Conservation (phyloP, 1,139 yeast genomes). For the Hyphopichia burtonii region DNA sequence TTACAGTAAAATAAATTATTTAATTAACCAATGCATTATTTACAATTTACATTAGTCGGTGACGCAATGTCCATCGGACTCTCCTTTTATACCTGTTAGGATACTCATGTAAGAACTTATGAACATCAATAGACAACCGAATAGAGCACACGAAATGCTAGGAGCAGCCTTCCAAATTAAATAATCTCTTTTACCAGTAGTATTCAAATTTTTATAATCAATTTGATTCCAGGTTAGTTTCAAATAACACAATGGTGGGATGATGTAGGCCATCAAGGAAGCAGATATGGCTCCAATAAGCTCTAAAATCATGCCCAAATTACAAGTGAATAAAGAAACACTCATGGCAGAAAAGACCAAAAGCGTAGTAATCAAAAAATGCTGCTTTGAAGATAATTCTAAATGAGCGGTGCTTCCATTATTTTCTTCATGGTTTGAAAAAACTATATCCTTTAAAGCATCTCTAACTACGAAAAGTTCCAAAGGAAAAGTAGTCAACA, state of each 20-base stretch:
- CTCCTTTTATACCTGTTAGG: conserved; percentile 40
- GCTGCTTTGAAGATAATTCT: conserved; percentile 48
- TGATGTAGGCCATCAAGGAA: conserved; percentile 84
- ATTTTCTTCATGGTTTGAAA: conserved; percentile 20
- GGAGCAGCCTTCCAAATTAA: conserved; percentile 43
- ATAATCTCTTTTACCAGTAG: conserved; percentile 26
- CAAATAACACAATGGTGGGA: conserved; percentile 83
- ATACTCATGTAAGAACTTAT: conserved; percentile 77
- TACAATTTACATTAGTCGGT: conserved; percentile 21
- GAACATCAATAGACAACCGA: conserved; percentile 77
- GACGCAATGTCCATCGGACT: conserved; percentile 35
- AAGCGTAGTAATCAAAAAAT: conserved; percentile 64
- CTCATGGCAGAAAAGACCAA: conserved; percentile 71
- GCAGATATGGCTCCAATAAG: conserved; percentile 93
- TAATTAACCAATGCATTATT: not conserved
- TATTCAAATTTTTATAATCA: conserved; percentile 39
- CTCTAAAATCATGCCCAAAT: conserved; percentile 84
- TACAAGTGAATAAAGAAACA: conserved; percentile 78
- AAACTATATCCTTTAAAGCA: conserved; percentile 66
- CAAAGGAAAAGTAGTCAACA: conserved; percentile 90
- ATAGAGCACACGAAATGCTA: conserved; percentile 58
- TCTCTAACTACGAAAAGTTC: conserved; percentile 90
- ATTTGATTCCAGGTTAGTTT: conserved; percentile 55
- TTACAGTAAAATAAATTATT: not conserved
- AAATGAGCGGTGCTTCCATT: conserved; percentile 34